These are phyloP conservation scores for Fusarium nygamai DNA, from an alignment of 2,329 filamentous ascomycete genomes.

Conservation along the genomic window DNA sequence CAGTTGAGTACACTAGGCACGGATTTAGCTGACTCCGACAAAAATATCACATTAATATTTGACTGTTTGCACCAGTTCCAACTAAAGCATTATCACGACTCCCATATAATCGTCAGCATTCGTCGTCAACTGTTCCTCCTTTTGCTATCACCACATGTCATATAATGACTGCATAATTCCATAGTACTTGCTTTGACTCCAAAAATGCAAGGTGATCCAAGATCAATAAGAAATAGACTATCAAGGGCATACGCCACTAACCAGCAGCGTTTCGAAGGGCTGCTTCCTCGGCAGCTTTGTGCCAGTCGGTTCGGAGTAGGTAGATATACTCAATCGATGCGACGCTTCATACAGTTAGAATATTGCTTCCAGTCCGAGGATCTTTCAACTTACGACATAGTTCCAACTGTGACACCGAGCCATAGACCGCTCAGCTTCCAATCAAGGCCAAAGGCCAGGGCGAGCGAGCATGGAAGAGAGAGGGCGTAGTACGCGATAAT, in stretches of 20 bases:
- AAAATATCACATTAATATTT: not conserved
- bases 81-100: not conserved
- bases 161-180: not conserved
- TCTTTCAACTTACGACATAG: slow-evolving; percentile 63
- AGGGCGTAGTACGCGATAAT: slow-evolving; percentile 87
- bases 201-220: not conserved
- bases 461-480: slow-evolving; percentile 85
- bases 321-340: slow-evolving; percentile 64
- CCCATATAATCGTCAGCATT: not conserved
- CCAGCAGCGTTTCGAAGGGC: slow-evolving; percentile 60
- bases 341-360: slow-evolving; percentile 53
- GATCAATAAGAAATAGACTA: not conserved
- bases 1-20: not conserved
- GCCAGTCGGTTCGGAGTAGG: slow-evolving; percentile 63
- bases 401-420: slow-evolving; percentile 78
- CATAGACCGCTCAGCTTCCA: slow-evolving; percentile 87
- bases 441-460: slow-evolving; percentile 76
- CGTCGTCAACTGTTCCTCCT: not conserved
- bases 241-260: slow-evolving; percentile 30
- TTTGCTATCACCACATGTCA: not conserved
- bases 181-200: not conserved
- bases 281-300: slow-evolving; percentile 62
- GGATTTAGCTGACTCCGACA: not conserved
- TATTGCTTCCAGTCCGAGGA: not conserved
- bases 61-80: not conserved